Evolutionary conservation across 805 yeast genomes (phyloP).

Genomic region (Suhomyces sp.): DNA sequence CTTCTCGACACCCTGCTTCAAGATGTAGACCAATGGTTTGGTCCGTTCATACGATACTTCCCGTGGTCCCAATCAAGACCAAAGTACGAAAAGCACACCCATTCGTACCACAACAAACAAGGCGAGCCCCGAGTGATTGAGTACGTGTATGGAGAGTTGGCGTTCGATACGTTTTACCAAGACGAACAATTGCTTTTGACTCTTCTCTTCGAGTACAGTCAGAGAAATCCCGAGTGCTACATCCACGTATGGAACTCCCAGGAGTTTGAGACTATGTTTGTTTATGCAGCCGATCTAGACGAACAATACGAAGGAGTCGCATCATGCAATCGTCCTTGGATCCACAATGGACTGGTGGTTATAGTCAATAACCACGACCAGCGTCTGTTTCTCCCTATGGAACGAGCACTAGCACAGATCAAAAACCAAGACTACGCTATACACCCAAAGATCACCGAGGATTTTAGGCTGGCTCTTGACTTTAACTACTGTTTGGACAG

Average conservation of each 20-base stretch:
- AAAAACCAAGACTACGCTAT: constrained; percentile 2
- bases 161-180: constrained; percentile 39
- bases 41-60: constrained; percentile 18
- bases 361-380: constrained; percentile 4
- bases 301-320: constrained; percentile 52
- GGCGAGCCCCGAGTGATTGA: constrained; percentile 3
- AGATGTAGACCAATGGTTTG: constrained; percentile 9
- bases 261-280: constrained; percentile 32
- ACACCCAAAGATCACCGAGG: background rate
- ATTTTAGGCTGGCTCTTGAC: background rate
- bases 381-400: background rate
- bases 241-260: constrained; percentile 5
- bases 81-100: background rate
- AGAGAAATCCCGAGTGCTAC: constrained; percentile 1
- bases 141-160: constrained; percentile 40
- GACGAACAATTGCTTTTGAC: constrained; percentile 47
- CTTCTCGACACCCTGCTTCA: background rate
- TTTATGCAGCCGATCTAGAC: constrained; percentile 44
- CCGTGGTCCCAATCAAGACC: constrained; percentile 19
- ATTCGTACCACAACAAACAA: constrained; percentile 1
- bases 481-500: constrained; percentile 1
- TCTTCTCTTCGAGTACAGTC: constrained; percentile 38
- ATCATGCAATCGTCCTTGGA: constrained; percentile 53
- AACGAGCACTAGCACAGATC: constrained; percentile 8
- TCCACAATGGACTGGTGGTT: constrained; percentile 38